Percentiles rank a stretch among this genome's conserved stretches.
These are phyloP conservation scores for Saturnispora halmiae DNA, from an alignment of 805 yeast genomes.

Conservation along the genomic window DNA sequence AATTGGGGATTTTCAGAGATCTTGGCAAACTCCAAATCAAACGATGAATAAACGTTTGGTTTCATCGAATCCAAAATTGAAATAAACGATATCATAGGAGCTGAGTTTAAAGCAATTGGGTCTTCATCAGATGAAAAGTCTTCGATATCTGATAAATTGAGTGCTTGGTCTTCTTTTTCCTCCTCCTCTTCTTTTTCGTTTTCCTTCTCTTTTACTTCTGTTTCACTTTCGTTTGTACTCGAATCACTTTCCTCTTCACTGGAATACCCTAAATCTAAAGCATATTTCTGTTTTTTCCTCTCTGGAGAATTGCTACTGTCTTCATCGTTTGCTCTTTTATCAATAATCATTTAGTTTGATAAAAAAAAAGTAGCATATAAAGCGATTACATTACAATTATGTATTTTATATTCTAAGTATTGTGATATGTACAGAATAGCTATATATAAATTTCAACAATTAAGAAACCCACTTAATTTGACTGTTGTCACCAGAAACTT, in stretches of 20 bases:
- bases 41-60: conserved; percentile 12
- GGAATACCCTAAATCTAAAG: no score
- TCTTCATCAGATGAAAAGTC: not conserved
- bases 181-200: conserved; percentile 7
- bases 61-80: not conserved
- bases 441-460: not conserved
- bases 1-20: conserved; percentile 19
- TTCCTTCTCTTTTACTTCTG: not conserved
- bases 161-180: not conserved
- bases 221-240: not conserved
- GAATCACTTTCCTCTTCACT: no score
- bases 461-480: conserved; percentile 41
- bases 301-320: no score
- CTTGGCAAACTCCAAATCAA: conserved; percentile 16
- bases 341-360: no score
- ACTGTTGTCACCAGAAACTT: conserved; percentile 22
- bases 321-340: no score
- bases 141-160: not conserved
- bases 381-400: no score
- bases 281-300: no score
- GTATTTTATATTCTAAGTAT: no score
- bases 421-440: no score
- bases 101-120: no score
- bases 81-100: not conserved
- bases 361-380: no score